A percentile compares a stretch with the other conserved stretches of the same genome.
Conservation (phyloP, 2,329 filamentous ascomycete species). For the Claviceps spartinae region DNA sequence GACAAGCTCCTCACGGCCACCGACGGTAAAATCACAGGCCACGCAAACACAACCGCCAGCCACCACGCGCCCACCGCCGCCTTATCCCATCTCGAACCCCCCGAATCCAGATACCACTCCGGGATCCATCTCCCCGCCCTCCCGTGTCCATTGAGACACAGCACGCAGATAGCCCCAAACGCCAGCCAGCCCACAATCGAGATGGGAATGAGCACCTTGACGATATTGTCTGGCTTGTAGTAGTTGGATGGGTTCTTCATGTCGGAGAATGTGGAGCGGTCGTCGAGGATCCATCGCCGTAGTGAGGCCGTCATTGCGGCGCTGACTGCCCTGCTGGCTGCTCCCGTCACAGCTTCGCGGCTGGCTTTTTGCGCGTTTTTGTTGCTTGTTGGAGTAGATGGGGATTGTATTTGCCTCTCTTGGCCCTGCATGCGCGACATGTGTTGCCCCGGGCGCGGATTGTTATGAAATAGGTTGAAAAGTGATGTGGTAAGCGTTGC, state of each 20-base stretch:
- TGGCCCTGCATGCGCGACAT: background rate
- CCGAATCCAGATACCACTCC: constrained; percentile 20
- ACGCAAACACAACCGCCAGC: constrained; percentile 16
- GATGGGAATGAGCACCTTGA: constrained; percentile 11
- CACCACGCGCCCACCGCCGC: constrained; percentile 16
- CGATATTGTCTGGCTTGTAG: constrained; percentile 1
- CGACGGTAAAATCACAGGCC: constrained; percentile 51
- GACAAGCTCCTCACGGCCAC: constrained; percentile 63
- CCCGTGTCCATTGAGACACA: constrained; percentile 18
- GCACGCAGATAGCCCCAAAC: constrained; percentile 18
- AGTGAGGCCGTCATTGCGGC: background rate
- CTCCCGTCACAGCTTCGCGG: background rate
- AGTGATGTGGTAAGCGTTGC: background rate
- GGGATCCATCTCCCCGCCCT: constrained; percentile 19
- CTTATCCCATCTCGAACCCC: constrained; percentile 10
- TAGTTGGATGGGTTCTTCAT: background rate
- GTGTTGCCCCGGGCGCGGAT: background rate
- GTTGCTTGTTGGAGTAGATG: background rate
- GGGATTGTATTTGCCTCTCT: background rate
- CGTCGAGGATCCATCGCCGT: background rate
- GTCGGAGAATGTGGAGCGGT: background rate
- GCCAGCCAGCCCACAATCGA: constrained; percentile 16
- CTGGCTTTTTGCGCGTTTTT: background rate
- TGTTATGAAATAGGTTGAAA: background rate
- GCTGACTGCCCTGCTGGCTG: background rate